Evolutionary conservation across 140 eudicot genomes (phyloP).

Genomic region (Cichorium intybus): DNA sequence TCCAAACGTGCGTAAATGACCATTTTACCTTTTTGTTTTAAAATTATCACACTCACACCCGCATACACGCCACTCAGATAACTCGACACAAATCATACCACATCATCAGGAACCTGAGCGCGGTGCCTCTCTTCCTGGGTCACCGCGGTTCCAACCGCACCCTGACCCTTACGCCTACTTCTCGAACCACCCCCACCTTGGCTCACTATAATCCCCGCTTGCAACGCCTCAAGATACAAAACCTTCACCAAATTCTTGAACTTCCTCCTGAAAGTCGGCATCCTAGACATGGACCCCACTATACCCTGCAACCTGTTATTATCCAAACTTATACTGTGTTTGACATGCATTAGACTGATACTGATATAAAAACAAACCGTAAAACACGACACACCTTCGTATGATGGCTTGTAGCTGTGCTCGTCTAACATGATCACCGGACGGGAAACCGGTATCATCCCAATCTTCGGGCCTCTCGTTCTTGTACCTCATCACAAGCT

Average conservation of each 20-base stretch:
- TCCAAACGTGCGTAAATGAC: no score
- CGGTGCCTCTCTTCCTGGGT: constrained; percentile 22
- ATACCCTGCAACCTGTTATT: constrained; percentile 77
- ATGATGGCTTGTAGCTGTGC: constrained; percentile 85
- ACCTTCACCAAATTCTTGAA: constrained; percentile 74
- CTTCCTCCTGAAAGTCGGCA: constrained; percentile 82
- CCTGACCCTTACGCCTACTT: constrained; percentile 36
- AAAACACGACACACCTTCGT: constrained; percentile 54
- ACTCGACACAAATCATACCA: constrained; percentile 31
- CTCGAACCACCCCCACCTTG: constrained; percentile 27
- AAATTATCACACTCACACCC: no score
- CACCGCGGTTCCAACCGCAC: constrained; percentile 23
- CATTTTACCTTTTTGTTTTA: no score
- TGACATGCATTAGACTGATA: background rate
- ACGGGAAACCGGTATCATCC: constrained; percentile 71
- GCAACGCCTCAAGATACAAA: constrained; percentile 69
- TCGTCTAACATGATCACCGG: constrained; percentile 65
- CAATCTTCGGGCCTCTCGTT: constrained; percentile 78
- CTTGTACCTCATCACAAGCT: constrained; percentile 57
- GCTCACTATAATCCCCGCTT: constrained; percentile 47
- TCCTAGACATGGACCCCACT: constrained; percentile 72
- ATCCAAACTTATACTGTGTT: no score
- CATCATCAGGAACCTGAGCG: constrained; percentile 16
- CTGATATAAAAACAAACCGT: background rate
- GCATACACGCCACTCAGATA: background rate